A percentile compares a stretch with the other conserved stretches of the same genome.
Evolutionary conservation across 371 early-diverging fungal species (phyloP).

Genomic region (Mucor piriformis): DNA sequence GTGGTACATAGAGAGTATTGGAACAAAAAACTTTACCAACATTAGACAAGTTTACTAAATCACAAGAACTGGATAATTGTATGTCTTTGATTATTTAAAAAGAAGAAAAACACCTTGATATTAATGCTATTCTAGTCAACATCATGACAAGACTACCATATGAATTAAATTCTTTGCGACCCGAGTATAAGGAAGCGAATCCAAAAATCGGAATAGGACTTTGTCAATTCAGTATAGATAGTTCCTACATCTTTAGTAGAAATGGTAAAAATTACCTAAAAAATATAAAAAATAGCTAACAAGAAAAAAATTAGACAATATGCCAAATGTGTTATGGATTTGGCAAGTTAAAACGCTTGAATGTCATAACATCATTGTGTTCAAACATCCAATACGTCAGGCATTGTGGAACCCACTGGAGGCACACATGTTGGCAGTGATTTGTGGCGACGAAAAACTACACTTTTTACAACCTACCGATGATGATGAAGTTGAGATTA

Average conservation of each 20-base stretch:
- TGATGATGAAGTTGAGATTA: conserved; percentile 6
- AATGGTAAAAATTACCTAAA: conserved; percentile 19
- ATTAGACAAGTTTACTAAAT: background rate
- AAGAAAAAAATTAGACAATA: conserved; percentile 45
- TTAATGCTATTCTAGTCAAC: conserved; percentile 3
- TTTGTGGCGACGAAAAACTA: conserved; percentile 54
- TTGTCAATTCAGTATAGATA: conserved; percentile 64
- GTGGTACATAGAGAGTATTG: background rate
- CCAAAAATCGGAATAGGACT: conserved; percentile 63
- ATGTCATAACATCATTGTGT: conserved; percentile 51
- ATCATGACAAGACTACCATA: conserved; percentile 32
- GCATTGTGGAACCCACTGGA: conserved; percentile 63
- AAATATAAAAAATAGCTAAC: background rate
- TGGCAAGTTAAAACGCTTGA: conserved; percentile 55
- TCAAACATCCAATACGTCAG: conserved; percentile 47
- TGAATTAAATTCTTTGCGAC: conserved; percentile 43
- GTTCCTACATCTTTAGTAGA: conserved; percentile 49
- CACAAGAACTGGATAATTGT: background rate
- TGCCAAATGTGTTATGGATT: conserved; percentile 67
- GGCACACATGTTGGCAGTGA: conserved; percentile 49
- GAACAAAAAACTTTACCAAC: background rate
- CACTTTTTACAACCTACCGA: conserved; percentile 38
- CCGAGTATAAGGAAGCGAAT: conserved; percentile 64
- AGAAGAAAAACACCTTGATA: background rate
- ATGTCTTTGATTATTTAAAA: background rate